A percentile compares a stretch with the other conserved stretches of the same genome.
These are phyloP conservation scores for Cystoderma amianthinum DNA, from an alignment of 768 basidiomycete species.

Conservation along the genomic window DNA sequence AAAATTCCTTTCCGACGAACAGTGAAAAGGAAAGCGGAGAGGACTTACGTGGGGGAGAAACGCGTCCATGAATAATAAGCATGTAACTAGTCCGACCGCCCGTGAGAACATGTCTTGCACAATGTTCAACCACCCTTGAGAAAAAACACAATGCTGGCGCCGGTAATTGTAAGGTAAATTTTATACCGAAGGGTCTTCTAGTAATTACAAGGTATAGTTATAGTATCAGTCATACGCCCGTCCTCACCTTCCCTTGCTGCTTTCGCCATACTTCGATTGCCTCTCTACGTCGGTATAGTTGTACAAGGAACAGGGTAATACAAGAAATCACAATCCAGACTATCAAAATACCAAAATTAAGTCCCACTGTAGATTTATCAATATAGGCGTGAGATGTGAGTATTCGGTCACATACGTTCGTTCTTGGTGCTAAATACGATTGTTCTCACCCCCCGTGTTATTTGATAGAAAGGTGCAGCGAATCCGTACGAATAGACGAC, in stretches of 20 bases:
- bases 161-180: too few species aligned
- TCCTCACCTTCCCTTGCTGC: not conserved
- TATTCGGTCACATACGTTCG: conserved; percentile 30
- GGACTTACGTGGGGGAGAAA: too few species aligned
- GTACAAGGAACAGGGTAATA: conserved; percentile 43
- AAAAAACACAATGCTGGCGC: too few species aligned
- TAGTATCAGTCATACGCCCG: not conserved
- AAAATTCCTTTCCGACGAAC: too few species aligned
- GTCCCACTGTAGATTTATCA: conserved; percentile 34
- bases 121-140: not conserved
- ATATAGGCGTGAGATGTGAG: not conserved
- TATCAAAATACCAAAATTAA: conserved; percentile 55
- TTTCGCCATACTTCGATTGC: not conserved
- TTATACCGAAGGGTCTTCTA: too few species aligned
- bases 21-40: too few species aligned
- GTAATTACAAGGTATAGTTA: too few species aligned
- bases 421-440: conserved; percentile 65
- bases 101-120: not conserved
- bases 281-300: conserved; percentile 21
- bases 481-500: conserved; percentile 59
- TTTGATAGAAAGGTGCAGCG: conserved; percentile 67
- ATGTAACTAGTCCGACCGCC: not conserved
- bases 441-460: conserved; percentile 51
- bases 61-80: too few species aligned
- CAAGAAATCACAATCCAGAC: conserved; percentile 51